Base-by-base conservation (phyloP, 208 protist genomes). In the Wallacemonas sp. region DNA sequence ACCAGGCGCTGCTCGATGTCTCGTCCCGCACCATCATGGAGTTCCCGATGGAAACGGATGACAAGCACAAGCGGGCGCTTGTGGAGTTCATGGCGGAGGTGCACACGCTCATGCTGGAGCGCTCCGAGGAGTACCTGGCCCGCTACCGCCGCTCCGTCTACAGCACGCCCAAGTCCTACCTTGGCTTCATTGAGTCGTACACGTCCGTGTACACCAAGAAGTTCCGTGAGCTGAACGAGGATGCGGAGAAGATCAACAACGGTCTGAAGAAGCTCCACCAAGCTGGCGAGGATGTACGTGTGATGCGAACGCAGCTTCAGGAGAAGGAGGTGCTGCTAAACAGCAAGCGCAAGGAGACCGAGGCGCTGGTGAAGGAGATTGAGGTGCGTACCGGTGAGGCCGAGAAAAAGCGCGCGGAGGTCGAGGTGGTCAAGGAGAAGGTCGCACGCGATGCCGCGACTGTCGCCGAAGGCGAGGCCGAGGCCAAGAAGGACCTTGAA, bases 361-460 rank as follows among this genome's bases (percentile, higher is more conserved):
- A 97, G 27, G 90, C 82, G 46, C 82, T 98, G 15, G 86, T 99
- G 72, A 79, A 83, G 66, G 91, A 98, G 71, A 98, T 99, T 69
- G 89, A 97, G 53, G 79, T 93, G 41, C 82, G 89, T 49, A 98
- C 94, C 19, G 77, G 71, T 0, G 90, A 96, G 71, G 97, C 97
- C n/a, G 90, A 98, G 85, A 98, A 98, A 84, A 97, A 96, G 68
- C 96, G 97, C 39, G 78, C 68, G 3, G 97, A 98, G 76, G 98
- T 98, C 38, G 90, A 97, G 72, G 51, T 90, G 30, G 93, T 97
- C 28, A 98, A 98, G 84, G 88, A 97, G 64, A 70, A 75, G 42
- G 85, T 97, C 22, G 83, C 90, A 27, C 79, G 88, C 45, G 94
- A 97, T 72, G 90, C 91, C 21, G 83, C 88, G 8, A 95, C 94